A percentile compares a stretch with the other conserved stretches of the same genome.
Conservation (phyloP, 257 asterid species). For the Penstemon eatonii region DNA sequence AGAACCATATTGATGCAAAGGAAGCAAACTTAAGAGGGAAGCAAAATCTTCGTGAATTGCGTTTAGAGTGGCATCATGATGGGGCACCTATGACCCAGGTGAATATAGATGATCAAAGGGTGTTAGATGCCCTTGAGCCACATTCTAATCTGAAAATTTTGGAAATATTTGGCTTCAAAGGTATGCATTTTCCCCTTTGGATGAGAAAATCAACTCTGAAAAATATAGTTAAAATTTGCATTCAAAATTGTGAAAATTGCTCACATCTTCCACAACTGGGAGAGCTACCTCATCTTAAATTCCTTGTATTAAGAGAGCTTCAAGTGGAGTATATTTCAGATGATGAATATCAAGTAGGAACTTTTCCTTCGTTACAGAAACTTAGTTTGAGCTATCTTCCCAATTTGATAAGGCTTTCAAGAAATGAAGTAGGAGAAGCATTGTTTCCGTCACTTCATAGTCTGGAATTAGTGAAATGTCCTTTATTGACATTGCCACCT, state of each 20-base stretch:
- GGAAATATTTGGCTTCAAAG: slow-evolving; percentile 7
- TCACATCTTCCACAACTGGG: slow-evolving; percentile 22
- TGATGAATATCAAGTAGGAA: not conserved
- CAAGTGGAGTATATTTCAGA: slow-evolving; percentile 23
- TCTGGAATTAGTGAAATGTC: not conserved
- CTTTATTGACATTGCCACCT: not conserved
- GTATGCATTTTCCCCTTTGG: slow-evolving; percentile 21
- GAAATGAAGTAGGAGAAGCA: not conserved
- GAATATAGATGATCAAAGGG: slow-evolving; percentile 16
- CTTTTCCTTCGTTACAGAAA: slow-evolving; percentile 4
- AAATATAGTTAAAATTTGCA: not conserved
- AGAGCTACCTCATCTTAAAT: slow-evolving; percentile 22
- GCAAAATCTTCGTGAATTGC: slow-evolving; percentile 19
- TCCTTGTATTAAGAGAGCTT: not conserved
- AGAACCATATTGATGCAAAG: not conserved
- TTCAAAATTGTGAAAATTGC: not conserved
- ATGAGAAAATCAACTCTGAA: slow-evolving; percentile 21
- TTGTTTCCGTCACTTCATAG: not conserved
- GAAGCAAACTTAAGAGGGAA: slow-evolving; percentile 24
- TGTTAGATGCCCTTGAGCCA: slow-evolving; percentile 29
- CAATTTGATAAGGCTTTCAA: slow-evolving; percentile 15
- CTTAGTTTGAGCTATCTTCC: not conserved
- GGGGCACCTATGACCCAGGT: not conserved
- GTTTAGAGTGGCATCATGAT: slow-evolving; percentile 18
- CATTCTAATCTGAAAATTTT: slow-evolving; percentile 17